These are phyloP conservation scores for Paramarasmius palmivorus DNA, from an alignment of 1,284 basidiomycete species.

Conservation along the genomic window DNA sequence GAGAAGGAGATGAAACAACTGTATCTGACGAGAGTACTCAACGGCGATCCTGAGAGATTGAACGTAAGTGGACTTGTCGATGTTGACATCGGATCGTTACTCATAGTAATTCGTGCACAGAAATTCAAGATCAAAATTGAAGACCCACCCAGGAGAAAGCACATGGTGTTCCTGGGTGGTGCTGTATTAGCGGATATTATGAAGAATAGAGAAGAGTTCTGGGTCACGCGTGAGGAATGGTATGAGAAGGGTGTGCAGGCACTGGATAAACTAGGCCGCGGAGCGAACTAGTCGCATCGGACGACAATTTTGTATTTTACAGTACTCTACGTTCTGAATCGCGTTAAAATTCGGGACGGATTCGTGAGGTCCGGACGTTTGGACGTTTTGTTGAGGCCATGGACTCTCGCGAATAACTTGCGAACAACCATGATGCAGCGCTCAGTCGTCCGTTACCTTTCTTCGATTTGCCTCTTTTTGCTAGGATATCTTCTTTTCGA, in stretches of 20 bases:
- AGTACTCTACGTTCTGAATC: too few species aligned
- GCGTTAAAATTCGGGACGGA: too few species aligned
- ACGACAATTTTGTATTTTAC: too few species aligned
- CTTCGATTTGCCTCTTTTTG: not conserved
- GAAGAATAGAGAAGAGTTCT: constrained; percentile 94
- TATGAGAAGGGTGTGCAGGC: constrained; percentile 83
- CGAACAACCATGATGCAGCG: not conserved
- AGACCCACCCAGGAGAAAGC: constrained; percentile 96
- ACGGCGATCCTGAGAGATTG: constrained; percentile 82
- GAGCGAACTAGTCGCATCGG: constrained; percentile 44
- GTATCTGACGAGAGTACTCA: constrained; percentile 88
- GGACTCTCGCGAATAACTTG: too few species aligned
- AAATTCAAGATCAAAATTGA: constrained; percentile 99
- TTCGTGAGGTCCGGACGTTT: too few species aligned
- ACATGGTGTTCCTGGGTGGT: constrained; percentile 99
- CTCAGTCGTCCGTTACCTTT: not conserved
- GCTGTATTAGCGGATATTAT: constrained; percentile 97
- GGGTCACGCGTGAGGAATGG: constrained; percentile 94
- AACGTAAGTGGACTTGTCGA: constrained; percentile 62
- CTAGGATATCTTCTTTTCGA: not conserved
- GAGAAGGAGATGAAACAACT: constrained; percentile 99
- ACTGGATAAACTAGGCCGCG: constrained; percentile 81
- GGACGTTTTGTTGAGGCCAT: too few species aligned
- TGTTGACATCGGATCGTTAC: not conserved
- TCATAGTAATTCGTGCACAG: constrained; percentile 43